A percentile compares a stretch with the other conserved stretches of the same genome.
These are phyloP conservation scores for Fusarium setosum DNA, from an alignment of 2,329 filamentous ascomycete genomes.

Conservation along the genomic window DNA sequence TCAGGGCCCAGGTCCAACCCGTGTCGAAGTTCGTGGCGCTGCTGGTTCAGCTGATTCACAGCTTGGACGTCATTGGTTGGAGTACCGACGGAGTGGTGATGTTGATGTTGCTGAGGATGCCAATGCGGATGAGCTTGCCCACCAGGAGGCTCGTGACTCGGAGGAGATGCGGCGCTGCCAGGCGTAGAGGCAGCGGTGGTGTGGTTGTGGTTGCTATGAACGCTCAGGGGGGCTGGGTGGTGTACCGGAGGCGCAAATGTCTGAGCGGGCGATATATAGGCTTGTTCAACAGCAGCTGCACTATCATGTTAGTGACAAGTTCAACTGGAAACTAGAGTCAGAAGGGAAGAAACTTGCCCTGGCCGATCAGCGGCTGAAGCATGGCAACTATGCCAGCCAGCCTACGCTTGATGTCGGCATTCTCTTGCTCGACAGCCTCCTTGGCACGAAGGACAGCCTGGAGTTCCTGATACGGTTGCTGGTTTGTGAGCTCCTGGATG, in stretches of 20 bases:
- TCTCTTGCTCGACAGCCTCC: conserved; percentile 81
- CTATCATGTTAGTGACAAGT: conserved; percentile 1
- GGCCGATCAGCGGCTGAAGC: conserved; percentile 67
- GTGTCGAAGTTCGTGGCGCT: conserved; percentile 62
- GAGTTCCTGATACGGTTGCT: conserved; percentile 86
- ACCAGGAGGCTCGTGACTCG: conserved; percentile 29
- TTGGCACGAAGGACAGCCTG: conserved; percentile 81
- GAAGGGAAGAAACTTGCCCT: conserved; percentile 31
- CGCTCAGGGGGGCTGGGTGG: conserved; percentile 28
- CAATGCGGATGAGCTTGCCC: conserved; percentile 24
- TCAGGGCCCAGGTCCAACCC: conserved; percentile 72
- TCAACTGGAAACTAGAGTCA: background rate
- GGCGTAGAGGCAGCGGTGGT: conserved; percentile 42
- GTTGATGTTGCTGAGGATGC: conserved; percentile 30
- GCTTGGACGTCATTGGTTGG: conserved; percentile 26
- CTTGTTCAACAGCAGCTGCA: conserved; percentile 43
- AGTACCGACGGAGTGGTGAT: conserved; percentile 9
- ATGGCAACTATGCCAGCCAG: conserved; percentile 74
- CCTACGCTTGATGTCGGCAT: conserved; percentile 79
- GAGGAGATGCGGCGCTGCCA: conserved; percentile 39
- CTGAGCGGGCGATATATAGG: conserved; percentile 49
- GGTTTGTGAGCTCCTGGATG: conserved; percentile 80
- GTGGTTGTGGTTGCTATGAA: conserved; percentile 33
- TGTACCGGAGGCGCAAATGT: conserved; percentile 40
- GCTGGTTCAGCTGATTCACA: conserved; percentile 54